Base-by-base conservation (phyloP, 2,329 filamentous ascomycete species). In the Calonectria henricotiae region DNA sequence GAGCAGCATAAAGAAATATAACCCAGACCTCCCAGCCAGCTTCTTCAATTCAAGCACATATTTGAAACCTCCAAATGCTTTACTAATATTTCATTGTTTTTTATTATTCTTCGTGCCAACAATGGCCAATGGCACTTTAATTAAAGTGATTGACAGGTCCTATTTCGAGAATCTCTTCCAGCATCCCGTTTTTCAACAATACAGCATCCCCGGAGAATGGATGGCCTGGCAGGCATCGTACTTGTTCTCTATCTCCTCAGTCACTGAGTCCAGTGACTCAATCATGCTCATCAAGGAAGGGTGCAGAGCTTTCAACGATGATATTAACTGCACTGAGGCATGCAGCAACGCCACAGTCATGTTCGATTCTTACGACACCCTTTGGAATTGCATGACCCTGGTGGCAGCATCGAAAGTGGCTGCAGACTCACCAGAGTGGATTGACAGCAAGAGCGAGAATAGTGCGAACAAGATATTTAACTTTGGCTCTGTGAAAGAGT, bases 371-470 rank as follows among this genome's bases (percentile, higher is more conserved):
- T 37, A 37, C 3, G 32, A 39, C 5, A 55, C 11, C 12, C 51
- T 55, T 9, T 55, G 51, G 51, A 55, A 55, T 37, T 55, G 51
- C 32, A 23, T 55, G 51, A 25, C 32, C 2, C 8, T 55, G n/a
- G 11, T 2, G 2, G n/a, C 51, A 37, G 32, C 51, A 20, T 1
- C 3, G 13, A 13, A 8, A 12, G 2, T 7, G 9, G 9, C 1
- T 15, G 4, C 2, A 39, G 2, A 37, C 32, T 15, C 2, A 12
- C 32, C 15, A n/a, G 4, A 3, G 32, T 20, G 51, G 51, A 17
- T 55, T 37, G 32, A 55, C 6, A 1, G 4, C 11, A 8, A 55
- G n/a, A 55, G 51, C 11, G 51, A 55, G 51, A 37, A 25, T 3
- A n/a, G 37, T 25, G 51, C 51, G 5, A 39, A 55, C 5, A 12